Evolutionary conservation across 2,329 filamentous ascomycete genomes (phyloP).

Genomic region (Scopulariopsis brevicaulis): DNA sequence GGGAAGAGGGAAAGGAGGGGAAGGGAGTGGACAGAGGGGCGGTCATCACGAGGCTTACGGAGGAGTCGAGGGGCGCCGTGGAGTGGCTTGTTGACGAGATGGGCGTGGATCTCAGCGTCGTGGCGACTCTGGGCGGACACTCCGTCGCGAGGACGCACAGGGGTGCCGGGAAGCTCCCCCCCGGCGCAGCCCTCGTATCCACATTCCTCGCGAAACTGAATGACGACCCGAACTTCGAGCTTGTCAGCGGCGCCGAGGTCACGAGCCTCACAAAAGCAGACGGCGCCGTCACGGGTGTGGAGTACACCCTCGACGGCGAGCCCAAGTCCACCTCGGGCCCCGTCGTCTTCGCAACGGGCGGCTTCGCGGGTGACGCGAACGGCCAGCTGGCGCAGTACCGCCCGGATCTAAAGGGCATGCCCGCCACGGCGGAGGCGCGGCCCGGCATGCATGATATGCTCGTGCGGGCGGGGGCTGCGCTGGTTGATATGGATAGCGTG

Average conservation of each 20-base stretch:
- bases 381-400: conserved; percentile 44
- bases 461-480: conserved; percentile 22
- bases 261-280: conserved; percentile 25
- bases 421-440: conserved; percentile 50
- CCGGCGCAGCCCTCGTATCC: conserved; percentile 46
- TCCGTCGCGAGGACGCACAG: conserved; percentile 44
- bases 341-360: conserved; percentile 49
- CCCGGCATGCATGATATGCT: conserved; percentile 39
- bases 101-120: conserved; percentile 44
- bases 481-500: conserved; percentile 43
- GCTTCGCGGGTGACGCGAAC: conserved; percentile 49
- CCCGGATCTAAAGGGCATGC: conserved; percentile 45
- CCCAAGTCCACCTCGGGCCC: conserved; percentile 32
- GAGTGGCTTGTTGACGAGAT: conserved; percentile 45
- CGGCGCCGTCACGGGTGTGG: conserved; percentile 35
- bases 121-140: conserved; percentile 50
- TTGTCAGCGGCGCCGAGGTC: conserved; percentile 41
- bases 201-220: conserved; percentile 40
- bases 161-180: conserved; percentile 41
- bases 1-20: conserved; percentile 10
- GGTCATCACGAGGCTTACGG: conserved; percentile 36
- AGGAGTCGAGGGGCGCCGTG: conserved; percentile 34
- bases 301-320: conserved; percentile 26
- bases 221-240: conserved; percentile 33
- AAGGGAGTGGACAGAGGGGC: conserved; percentile 21